These are phyloP conservation scores for Terana coerulea DNA, from an alignment of 768 basidiomycete genomes.

Conservation along the genomic window DNA sequence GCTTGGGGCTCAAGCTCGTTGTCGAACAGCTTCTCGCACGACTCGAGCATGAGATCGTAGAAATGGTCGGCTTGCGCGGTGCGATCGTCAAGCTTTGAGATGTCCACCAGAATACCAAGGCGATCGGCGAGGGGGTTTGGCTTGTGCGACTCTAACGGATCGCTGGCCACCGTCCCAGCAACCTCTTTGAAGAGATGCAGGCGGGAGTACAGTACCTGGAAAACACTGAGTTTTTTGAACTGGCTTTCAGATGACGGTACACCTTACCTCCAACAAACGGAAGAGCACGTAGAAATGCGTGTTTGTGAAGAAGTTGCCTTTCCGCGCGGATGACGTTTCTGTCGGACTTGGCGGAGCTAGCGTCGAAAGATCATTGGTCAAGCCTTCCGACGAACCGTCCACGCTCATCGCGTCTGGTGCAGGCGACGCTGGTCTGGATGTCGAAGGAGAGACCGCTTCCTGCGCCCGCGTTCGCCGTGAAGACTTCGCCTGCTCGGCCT, in stretches of 20 bases:
- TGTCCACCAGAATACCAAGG: slow-evolving; percentile 31
- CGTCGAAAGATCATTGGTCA: slow-evolving; percentile 1
- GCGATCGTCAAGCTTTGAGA: slow-evolving; percentile 18
- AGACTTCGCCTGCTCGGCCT: slow-evolving; percentile 79
- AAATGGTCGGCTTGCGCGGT: slow-evolving; percentile 56
- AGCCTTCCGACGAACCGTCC: slow-evolving; percentile 12
- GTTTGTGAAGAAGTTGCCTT: slow-evolving; percentile 81
- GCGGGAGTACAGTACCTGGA: slow-evolving; percentile 78
- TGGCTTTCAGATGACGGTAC: not conserved
- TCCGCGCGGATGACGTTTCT: slow-evolving; percentile 33
- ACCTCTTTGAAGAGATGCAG: slow-evolving; percentile 77
- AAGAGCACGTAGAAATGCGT: slow-evolving; percentile 84
- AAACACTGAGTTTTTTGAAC: not conserved
- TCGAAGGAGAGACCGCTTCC: slow-evolving; percentile 48
- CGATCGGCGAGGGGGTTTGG: slow-evolving; percentile 35
- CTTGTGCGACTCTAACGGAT: slow-evolving; percentile 20
- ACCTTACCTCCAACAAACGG: slow-evolving; percentile 78
- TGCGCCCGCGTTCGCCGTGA: slow-evolving; percentile 58
- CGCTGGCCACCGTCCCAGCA: slow-evolving; percentile 42
- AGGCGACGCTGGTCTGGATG: slow-evolving; percentile 64
- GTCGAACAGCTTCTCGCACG: slow-evolving; percentile 89
- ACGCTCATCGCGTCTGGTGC: slow-evolving; percentile 34
- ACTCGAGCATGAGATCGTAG: slow-evolving; percentile 80
- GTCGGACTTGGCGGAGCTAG: slow-evolving; percentile 10
- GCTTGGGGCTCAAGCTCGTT: slow-evolving; percentile 82